phyloP scores from a whole-genome alignment of 2,329 filamentous ascomycete species.

The Talaromyces sp. region DNA sequence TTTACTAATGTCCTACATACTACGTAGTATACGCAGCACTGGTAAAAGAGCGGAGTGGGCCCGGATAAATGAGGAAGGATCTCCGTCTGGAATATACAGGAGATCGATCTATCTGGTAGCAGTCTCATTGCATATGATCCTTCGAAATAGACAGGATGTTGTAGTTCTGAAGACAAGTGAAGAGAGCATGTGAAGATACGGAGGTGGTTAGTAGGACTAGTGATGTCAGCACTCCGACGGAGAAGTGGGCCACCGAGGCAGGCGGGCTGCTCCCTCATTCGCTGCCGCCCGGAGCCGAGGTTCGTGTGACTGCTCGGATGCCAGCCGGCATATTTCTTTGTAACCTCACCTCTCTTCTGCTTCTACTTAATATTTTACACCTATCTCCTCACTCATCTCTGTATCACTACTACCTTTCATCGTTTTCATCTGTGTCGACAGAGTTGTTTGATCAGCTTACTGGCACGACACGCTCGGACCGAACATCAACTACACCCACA shows the following conservation, averaged over 20 bases:
- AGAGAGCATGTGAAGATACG: not conserved
- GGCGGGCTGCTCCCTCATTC: constrained; percentile 13
- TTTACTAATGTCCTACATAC: not conserved
- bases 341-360: not conserved
- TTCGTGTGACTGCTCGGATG: constrained; percentile 4
- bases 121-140: not conserved
- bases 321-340: not conserved
- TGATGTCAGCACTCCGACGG: constrained; percentile 12
- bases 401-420: not conserved
- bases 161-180: too few relatives aligned
- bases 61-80: not conserved
- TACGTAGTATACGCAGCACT: not conserved
- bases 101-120: not conserved
- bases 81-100: not conserved
- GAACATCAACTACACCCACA: not conserved
- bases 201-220: too few relatives aligned
- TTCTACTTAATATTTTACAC: not conserved
- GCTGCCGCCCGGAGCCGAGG: constrained; percentile 12
- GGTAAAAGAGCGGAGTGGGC: not conserved
- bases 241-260: constrained; percentile 10
- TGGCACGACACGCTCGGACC: not conserved
- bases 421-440: not conserved
- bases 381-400: not conserved
- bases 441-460: not conserved
- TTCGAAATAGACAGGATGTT: not conserved